phyloP scores from a whole-genome alignment of 805 yeast genomes.

The Barnettozyma siamensis region DNA sequence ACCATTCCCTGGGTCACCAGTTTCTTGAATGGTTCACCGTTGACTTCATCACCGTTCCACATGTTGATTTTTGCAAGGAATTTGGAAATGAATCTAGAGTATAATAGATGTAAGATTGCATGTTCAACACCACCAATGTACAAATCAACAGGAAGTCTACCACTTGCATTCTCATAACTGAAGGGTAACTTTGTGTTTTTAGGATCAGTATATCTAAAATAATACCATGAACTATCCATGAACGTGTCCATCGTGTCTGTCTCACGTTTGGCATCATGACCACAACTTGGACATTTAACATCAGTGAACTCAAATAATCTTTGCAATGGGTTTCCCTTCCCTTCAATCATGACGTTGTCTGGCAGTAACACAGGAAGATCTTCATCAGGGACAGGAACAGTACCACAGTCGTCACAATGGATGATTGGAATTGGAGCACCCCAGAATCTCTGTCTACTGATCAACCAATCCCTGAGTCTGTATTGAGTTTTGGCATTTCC shows the following conservation, averaged over 20 bases:
- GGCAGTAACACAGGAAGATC: constrained; percentile 85
- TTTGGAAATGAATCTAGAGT: constrained; percentile 80
- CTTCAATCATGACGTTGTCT: constrained; percentile 39
- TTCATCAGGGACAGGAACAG: constrained; percentile 86
- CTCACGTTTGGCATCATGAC: constrained; percentile 69
- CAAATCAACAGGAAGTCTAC: constrained; percentile 75
- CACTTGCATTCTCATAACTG: constrained; percentile 39
- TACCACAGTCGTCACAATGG: constrained; percentile 81
- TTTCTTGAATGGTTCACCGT: constrained; percentile 76
- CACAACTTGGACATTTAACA: constrained; percentile 78
- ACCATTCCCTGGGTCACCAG: constrained; percentile 98
- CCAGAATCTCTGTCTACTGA: constrained; percentile 95
- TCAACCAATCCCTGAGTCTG: constrained; percentile 87
- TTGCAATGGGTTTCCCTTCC: constrained; percentile 63
- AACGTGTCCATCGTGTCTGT: constrained; percentile 99
- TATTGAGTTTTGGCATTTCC: constrained; percentile 51
- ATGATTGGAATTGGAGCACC: constrained; percentile 97
- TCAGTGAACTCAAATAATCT: constrained; percentile 62
- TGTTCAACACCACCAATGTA: constrained; percentile 97
- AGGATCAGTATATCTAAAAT: constrained; percentile 76
- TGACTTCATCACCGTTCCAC: constrained; percentile 55
- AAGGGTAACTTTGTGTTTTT: constrained; percentile 55
- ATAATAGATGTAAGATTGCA: constrained; percentile 86
- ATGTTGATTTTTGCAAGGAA: constrained; percentile 60
- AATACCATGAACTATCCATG: constrained; percentile 97